A percentile compares a stretch with the other conserved stretches of the same genome.
Conservation (phyloP, 192 early-diverging fungal genomes). For the Coemansia sp. region DNA sequence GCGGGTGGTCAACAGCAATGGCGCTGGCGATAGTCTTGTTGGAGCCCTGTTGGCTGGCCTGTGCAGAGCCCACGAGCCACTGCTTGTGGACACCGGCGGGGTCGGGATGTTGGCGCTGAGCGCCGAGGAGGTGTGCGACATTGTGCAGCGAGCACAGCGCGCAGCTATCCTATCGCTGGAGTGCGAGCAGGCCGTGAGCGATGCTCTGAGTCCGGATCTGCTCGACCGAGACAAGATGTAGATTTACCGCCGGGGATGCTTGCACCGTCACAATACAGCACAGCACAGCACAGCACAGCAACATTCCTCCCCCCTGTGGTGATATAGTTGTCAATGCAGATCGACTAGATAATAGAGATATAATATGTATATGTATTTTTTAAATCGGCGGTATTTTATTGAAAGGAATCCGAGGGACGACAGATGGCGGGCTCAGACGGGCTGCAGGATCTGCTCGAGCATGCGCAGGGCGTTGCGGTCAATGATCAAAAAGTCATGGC, state of each 20-base stretch:
- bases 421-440: too few species aligned
- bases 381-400: too few species aligned
- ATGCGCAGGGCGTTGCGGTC: constrained; percentile 62
- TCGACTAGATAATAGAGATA: too few species aligned
- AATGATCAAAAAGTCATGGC: constrained; percentile 63
- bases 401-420: too few species aligned
- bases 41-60: constrained; percentile 64
- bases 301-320: too few species aligned
- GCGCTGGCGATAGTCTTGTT: constrained; percentile 60
- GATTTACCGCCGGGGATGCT: too few species aligned
- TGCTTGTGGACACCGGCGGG: not conserved
- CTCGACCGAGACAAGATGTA: not conserved
- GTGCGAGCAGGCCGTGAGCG: constrained; percentile 26
- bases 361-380: not conserved
- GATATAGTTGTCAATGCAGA: too few species aligned
- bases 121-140: constrained; percentile 11
- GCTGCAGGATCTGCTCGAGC: constrained; percentile 55
- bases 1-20: constrained; percentile 28
- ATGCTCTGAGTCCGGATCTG: constrained; percentile 13
- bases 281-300: too few species aligned
- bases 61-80: constrained; percentile 25
- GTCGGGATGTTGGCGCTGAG: constrained; percentile 4
- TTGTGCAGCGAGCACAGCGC: constrained; percentile 31
- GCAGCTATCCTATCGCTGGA: constrained; percentile 38
- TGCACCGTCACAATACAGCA: too few species aligned